Evolutionary conservation across 345 rosid species (phyloP).

Genomic region (Brassica incana): DNA sequence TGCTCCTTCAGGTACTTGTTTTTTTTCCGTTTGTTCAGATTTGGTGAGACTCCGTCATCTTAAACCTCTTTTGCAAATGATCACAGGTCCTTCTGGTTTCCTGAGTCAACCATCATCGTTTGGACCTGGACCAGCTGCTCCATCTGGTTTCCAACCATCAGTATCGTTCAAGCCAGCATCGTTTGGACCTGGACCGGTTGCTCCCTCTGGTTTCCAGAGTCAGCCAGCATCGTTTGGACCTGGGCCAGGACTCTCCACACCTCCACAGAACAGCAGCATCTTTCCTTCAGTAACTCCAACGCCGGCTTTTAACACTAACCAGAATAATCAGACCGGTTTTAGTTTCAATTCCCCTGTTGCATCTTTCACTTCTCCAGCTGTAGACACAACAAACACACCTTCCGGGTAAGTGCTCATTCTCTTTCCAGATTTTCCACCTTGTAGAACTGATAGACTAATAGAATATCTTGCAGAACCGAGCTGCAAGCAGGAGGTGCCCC

Average conservation of each 20-base stretch:
- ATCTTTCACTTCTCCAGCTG: slow-evolving; percentile 27
- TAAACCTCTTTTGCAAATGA: slow-evolving; percentile 21
- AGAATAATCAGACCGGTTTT: slow-evolving; percentile 28
- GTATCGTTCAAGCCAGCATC: slow-evolving; percentile 29
- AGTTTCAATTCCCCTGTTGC: slow-evolving; percentile 24
- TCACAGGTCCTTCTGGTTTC: slow-evolving; percentile 30
- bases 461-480: slow-evolving; percentile 51
- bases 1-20: slow-evolving; percentile 36
- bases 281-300: slow-evolving; percentile 27
- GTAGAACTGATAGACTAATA: too few relatives aligned
- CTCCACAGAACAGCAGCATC: slow-evolving; percentile 31
- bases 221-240: slow-evolving; percentile 35
- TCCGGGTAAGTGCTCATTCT: slow-evolving; percentile 29
- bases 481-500: slow-evolving; percentile 38
- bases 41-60: slow-evolving; percentile 5
- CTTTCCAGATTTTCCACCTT: not conserved
- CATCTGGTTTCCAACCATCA: slow-evolving; percentile 21
- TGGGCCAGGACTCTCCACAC: slow-evolving; percentile 31
- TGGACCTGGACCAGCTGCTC: slow-evolving; percentile 29
- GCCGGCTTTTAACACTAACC: slow-evolving; percentile 18
- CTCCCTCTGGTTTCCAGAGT: slow-evolving; percentile 32
- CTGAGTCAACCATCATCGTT: slow-evolving; percentile 29
- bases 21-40: not conserved
- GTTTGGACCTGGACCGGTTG: slow-evolving; percentile 32
- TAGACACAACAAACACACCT: slow-evolving; percentile 25